Evolutionary conservation across 73 alveolate genomes (phyloP).

Genomic region (Symbiodinium natans): DNA sequence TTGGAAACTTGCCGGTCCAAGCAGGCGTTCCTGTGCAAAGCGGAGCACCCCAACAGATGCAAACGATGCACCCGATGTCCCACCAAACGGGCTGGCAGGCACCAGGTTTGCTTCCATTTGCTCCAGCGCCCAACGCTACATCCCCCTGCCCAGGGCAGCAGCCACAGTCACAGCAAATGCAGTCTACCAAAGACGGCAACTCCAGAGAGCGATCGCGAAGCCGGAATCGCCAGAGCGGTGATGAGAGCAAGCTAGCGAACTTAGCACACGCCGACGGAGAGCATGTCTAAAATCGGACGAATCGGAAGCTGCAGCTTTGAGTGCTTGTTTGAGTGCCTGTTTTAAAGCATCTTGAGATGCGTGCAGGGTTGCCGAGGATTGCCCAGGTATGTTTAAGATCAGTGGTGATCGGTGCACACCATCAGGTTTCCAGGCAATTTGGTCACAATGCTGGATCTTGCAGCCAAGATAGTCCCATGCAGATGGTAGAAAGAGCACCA

Average conservation of each 20-base stretch:
- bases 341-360: no score
- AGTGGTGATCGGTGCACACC: no score
- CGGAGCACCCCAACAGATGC: background rate
- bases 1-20: background rate
- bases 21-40: background rate
- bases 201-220: constrained; percentile 4
- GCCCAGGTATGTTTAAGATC: no score
- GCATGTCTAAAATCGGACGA: background rate
- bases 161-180: background rate
- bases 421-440: no score
- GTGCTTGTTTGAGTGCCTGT: no score
- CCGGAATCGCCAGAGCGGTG: background rate
- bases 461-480: no score
- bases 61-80: background rate
- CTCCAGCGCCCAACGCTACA: background rate
- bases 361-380: no score
- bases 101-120: background rate
- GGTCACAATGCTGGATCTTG: no score
- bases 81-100: background rate
- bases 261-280: background rate
- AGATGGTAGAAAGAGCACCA: no score
- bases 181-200: background rate
- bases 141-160: background rate
- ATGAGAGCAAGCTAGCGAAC: background rate
- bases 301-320: background rate